Conservation (phyloP, 192 early-diverging fungal species). For the Dissophora ornata region DNA sequence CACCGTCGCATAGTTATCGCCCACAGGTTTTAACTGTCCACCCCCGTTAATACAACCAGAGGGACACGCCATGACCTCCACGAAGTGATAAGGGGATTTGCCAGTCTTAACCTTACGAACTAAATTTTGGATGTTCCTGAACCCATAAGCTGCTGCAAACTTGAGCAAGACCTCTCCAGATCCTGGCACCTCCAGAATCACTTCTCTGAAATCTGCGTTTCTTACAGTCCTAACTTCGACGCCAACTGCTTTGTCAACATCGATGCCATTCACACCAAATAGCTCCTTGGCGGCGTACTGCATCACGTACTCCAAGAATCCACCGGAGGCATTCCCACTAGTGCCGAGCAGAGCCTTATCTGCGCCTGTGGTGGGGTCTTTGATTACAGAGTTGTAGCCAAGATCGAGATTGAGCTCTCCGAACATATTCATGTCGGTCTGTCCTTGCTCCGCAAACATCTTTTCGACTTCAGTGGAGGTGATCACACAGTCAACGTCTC, state of each 20-base stretch:
- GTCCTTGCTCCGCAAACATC: conserved; percentile 79
- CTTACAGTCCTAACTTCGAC: conserved; percentile 79
- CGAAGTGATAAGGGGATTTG: conserved; percentile 84
- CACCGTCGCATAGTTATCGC: conserved; percentile 52
- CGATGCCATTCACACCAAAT: conserved; percentile 74
- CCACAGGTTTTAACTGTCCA: conserved; percentile 83
- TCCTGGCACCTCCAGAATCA: conserved; percentile 59
- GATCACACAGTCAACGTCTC: conserved; percentile 97
- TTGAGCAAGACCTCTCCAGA: conserved; percentile 65
- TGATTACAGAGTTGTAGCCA: conserved; percentile 55
- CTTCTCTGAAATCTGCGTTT: conserved; percentile 86
- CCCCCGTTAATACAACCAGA: conserved; percentile 98
- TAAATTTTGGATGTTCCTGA: conserved; percentile 97
- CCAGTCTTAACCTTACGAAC: conserved; percentile 94
- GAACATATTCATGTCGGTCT: conserved; percentile 57
- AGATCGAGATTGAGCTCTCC: conserved; percentile 59
- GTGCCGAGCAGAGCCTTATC: conserved; percentile 65
- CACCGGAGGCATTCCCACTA: conserved; percentile 89
- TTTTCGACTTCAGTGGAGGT: conserved; percentile 93
- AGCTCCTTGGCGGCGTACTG: conserved; percentile 82
- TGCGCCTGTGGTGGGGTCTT: conserved; percentile 32
- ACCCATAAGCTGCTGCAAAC: conserved; percentile 94
- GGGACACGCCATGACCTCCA: conserved; percentile 98
- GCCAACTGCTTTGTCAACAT: conserved; percentile 62
- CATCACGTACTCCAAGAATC: conserved; percentile 90